These are phyloP conservation scores for Rhizopogon roseolus DNA, from an alignment of 768 basidiomycete genomes.

Conservation along the genomic window DNA sequence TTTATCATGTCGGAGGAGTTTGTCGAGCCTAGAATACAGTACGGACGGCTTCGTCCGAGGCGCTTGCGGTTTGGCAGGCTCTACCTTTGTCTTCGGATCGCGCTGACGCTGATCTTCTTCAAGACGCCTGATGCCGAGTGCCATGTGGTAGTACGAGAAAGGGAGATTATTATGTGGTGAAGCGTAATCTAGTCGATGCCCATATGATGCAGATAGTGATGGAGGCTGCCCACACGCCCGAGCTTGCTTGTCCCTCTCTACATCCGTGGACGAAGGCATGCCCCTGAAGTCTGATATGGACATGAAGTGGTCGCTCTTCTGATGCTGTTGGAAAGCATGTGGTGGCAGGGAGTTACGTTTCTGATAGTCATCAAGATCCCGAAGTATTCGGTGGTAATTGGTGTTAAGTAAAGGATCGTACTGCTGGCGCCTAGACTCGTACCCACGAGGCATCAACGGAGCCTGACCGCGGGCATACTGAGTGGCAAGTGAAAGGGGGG, in stretches of 20 bases:
- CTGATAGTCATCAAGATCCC: conserved; percentile 5
- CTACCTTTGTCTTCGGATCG: neutral
- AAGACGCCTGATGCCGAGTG: neutral
- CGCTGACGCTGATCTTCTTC: conserved; percentile 1
- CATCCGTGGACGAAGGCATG: conserved; percentile 18
- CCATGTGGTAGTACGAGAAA: neutral
- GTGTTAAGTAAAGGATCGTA: conserved; percentile 7
- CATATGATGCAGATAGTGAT: conserved; percentile 4
- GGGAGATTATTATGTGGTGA: neutral
- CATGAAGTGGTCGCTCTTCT: conserved; percentile 10
- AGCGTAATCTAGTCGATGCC: conserved; percentile 1
- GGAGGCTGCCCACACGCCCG: conserved; percentile 22
- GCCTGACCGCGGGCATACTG: conserved; percentile 7
- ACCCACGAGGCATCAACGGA: conserved; percentile 18
- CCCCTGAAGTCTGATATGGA: conserved; percentile 18
- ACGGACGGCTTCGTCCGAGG: conserved; percentile 16
- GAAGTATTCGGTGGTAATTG: conserved; percentile 7
- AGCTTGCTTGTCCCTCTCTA: conserved; percentile 23
- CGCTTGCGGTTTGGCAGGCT: conserved; percentile 5
- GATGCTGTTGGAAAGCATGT: conserved; percentile 7
- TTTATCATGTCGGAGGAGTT: conserved; percentile 14
- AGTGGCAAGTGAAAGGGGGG: conserved; percentile 16
- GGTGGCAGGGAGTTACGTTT: conserved; percentile 13
- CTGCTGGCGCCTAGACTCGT: conserved; percentile 5
- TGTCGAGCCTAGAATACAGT: conserved; percentile 22